Base-by-base conservation (phyloP, 805 yeast genomes). In the Saturnispora diversa region DNA sequence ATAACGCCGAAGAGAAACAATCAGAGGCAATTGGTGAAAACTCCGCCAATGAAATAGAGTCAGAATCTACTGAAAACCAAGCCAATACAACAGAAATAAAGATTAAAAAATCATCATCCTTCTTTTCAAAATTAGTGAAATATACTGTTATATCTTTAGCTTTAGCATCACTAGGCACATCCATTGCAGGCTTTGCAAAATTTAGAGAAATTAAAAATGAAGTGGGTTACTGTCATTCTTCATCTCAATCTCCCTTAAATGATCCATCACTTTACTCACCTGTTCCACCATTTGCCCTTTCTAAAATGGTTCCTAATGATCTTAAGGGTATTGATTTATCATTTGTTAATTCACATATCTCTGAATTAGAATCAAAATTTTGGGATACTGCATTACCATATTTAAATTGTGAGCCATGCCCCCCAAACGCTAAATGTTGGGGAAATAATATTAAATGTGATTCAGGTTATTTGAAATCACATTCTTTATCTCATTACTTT, bases 341-440 rank as follows among this genome's bases (percentile, higher is more conserved):
- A 31, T 17, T 23, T 2, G 11, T 48, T 1, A 33, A 46, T n/a
- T 52, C 59, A 0, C 51, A 57, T 34, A 44, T 74, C 21, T 48
- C 57, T 3, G 36, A 50, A 8, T 27, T 69, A 8, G 84, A 81
- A 30, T 50, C 58, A 0, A 43, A 54, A 0, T 52, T 60, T 30
- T 55, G 70, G 37, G 69, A 70, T 36, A 94, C 94, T 2, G 33
- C 49, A 1, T 12, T 25, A 6, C 27, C 28, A 19, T 36, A 39
- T 19, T 22, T 46, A n/a, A 34, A 39, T 20, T 90, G 98, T 62
- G 62, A 72, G 4, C 73, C 73, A 20, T 90, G 97, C 55, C 97
- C 97, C 2, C 72, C 68, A 3, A 79, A 88, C 60, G 92, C 88
- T 0, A 65, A 74, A 28, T 90, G 97, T 60, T 75, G 76, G 19